These are phyloP conservation scores for Elsinoe arachidis DNA, from an alignment of 2,329 filamentous ascomycete species.

Conservation along the genomic window DNA sequence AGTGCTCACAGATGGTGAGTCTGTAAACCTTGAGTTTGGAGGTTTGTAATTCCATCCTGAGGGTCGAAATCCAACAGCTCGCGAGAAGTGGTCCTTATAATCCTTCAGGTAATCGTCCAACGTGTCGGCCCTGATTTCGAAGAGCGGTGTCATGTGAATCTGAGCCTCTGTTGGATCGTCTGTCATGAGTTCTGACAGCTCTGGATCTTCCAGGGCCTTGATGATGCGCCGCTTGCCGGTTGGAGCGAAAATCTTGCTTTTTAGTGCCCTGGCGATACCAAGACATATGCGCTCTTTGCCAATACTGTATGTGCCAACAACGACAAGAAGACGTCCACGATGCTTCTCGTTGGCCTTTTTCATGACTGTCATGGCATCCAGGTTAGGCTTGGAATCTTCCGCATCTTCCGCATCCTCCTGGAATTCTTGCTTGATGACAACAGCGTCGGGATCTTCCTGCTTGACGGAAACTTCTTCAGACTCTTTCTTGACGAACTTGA, in stretches of 20 bases:
- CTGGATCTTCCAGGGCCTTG: constrained; percentile 73
- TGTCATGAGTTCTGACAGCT: constrained; percentile 70
- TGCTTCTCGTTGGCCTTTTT: constrained; percentile 29
- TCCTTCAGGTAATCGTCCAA: constrained; percentile 78
- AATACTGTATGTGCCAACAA: constrained; percentile 96
- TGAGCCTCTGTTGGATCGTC: constrained; percentile 74
- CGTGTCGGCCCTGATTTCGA: constrained; percentile 87
- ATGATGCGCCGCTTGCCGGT: constrained; percentile 77
- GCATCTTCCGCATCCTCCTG: constrained; percentile 22
- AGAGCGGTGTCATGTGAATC: constrained; percentile 94
- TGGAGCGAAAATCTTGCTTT: constrained; percentile 82
- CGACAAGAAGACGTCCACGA: constrained; percentile 67
- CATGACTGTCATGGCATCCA: constrained; percentile 19
- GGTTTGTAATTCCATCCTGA: constrained; percentile 91
- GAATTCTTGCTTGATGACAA: no score
- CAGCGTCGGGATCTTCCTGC: constrained; percentile 25
- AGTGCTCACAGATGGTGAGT: constrained; percentile 54
- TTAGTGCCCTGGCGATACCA: constrained; percentile 77
- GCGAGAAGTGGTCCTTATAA: constrained; percentile 72
- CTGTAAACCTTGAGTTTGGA: constrained; percentile 52
- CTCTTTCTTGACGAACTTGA: constrained; percentile 49
- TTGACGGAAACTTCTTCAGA: constrained; percentile 30
- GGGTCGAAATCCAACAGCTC: constrained; percentile 83
- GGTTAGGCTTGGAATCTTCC: constrained; percentile 26
- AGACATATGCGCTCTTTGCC: constrained; percentile 95